Evolutionary conservation across 2,329 filamentous ascomycete species (phyloP).

Genomic region (Berkeleyomyces rouxiae): DNA sequence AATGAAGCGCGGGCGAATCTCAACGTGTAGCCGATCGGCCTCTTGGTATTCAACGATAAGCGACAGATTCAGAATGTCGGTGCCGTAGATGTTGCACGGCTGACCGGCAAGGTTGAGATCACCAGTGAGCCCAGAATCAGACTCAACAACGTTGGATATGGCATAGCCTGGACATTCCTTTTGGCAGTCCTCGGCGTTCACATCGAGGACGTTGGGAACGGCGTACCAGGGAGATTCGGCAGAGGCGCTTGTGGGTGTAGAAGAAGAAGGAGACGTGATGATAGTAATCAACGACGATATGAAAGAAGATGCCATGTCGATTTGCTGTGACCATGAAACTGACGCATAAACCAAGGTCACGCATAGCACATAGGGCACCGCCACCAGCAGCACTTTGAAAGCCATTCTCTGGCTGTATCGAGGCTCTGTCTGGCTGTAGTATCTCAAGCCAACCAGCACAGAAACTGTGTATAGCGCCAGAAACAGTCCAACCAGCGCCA

Average conservation of each 20-base stretch:
- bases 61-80: slow-evolving; percentile 49
- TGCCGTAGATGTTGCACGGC: slow-evolving; percentile 64
- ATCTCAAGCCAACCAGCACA: background rate
- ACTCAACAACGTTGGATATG: slow-evolving; percentile 41
- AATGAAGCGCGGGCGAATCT: slow-evolving; percentile 50
- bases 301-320: background rate
- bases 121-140: slow-evolving; percentile 43
- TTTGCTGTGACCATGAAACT: background rate
- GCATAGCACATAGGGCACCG: background rate
- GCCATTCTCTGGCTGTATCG: slow-evolving; percentile 1
- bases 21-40: slow-evolving; percentile 48
- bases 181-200: slow-evolving; percentile 14
- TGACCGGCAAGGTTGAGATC: slow-evolving; percentile 51
- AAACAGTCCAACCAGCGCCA: background rate
- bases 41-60: slow-evolving; percentile 54
- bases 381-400: background rate
- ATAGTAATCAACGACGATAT: background rate
- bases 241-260: background rate
- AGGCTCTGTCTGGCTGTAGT: background rate
- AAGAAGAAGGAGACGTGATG: background rate
- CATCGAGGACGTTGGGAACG: slow-evolving; percentile 11
- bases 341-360: background rate
- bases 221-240: slow-evolving; percentile 4
- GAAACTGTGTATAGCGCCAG: background rate
- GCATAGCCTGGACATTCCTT: slow-evolving; percentile 51